phyloP scores from a whole-genome alignment of 2,329 filamentous ascomycete species.

The Clarireedia homoeocarpa region DNA sequence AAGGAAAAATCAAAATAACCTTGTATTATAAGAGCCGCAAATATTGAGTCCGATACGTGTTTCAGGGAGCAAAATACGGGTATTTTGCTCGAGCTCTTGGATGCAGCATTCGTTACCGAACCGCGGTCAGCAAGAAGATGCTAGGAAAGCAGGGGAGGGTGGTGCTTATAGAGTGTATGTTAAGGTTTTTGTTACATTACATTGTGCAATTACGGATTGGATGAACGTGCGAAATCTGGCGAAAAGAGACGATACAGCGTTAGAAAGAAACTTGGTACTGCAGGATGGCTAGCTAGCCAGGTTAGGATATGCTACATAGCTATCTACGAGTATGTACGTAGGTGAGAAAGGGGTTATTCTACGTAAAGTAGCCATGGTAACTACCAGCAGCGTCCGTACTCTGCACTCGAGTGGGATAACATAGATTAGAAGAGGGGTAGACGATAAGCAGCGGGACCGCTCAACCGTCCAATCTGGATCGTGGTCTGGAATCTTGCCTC shows the following conservation, averaged over 20 bases:
- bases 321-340: too few relatives aligned
- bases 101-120: neutral
- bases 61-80: too few relatives aligned
- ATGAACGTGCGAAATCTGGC: neutral
- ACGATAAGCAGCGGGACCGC: constrained; percentile 5
- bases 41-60: neutral
- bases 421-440: constrained; percentile 8
- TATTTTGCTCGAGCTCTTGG: too few relatives aligned
- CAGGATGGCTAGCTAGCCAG: neutral
- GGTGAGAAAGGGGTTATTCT: too few relatives aligned
- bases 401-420: neutral
- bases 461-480: constrained; percentile 1
- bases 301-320: too few relatives aligned
- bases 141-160: neutral
- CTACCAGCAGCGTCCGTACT: neutral
- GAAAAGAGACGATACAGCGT: neutral
- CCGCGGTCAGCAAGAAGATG: constrained; percentile 3
- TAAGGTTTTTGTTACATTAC: constrained; percentile 3
- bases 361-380: too few relatives aligned
- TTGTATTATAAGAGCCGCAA: neutral
- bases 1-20: neutral
- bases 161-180: constrained; percentile 1
- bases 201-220: neutral
- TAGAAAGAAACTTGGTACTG: neutral
- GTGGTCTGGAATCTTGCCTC: neutral